Evolutionary conservation across 2,329 filamentous ascomycete genomes (phyloP), one percentile per base, ranked within the genome.

Genomic region (Xylaria polymorpha): DNA sequence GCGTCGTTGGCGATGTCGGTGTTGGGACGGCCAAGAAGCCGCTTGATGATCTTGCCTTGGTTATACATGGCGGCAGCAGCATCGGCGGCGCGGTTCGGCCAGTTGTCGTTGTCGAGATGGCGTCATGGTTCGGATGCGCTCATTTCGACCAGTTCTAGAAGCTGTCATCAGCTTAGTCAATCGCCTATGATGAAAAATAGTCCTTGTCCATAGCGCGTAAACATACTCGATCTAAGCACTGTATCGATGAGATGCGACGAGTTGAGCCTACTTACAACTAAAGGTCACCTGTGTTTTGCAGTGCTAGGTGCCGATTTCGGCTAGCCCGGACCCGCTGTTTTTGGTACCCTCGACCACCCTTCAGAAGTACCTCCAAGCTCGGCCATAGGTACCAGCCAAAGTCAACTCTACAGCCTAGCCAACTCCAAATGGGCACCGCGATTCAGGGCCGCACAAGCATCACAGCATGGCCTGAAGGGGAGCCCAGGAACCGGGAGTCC

Each of bases 31-130:
- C 87, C 87, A 39, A 89, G 84, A 29, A 89, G 84, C 81, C 88
- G 87, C 77, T 87, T 85, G 84, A 90, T 88, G 71, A 87, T 87
- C 79, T 82, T 85, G 69, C 83, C 85, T 73, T 87, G 84, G 71
- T 83, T 86, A 79, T 86, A 86, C 84, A 86, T 86, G 71, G 64
- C 64, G 60, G 51, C 77, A 71, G 73, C 57, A 58, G 61, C 71
- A 72, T 74, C 66, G 74, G 65, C 74, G 65, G 71, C 73, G 72
- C 74, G 70, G 67, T 60, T 70, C 62, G 72, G 76, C 77, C 76
- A 68, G 69, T 72, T 64, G 48, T 69, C 59, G 58, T 46, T 58
- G 44, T 53, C 55, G 68, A 68, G 71, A 73, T 70, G 63, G 70
- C 76, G 65, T 74, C 75, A 77, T 78, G 66, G 32, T 77, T 73